Evolutionary conservation across 805 yeast genomes (phyloP), one percentile per base, ranked within the genome.

Genomic region (Candida morakotiae): DNA sequence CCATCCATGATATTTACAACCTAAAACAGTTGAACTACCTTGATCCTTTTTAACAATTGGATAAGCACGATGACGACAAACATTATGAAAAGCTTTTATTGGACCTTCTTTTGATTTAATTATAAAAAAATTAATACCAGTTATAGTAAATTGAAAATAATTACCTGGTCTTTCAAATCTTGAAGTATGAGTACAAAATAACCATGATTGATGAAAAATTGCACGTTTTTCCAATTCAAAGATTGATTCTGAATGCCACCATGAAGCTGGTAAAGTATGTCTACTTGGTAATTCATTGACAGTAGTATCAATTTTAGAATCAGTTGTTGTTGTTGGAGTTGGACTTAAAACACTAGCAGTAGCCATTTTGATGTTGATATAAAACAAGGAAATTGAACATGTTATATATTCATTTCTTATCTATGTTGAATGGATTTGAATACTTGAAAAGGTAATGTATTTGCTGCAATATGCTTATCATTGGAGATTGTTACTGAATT

Each of bases 1-100:
- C 83, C 83, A 77, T 17, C 83, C 83, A 47, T 77, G 83, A 53
- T 77, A 77, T 47, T 74, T 70, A 56, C 83, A 77, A 28, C 81
- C 81, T 23, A 77, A 57, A 28, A 77, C 67, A 13, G 64, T 66
- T 2, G 81, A 69, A n/a, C 79, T 73, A 19, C 83, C 83, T 45
- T 71, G 60, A 24, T 75, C 75, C 50, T 77, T 77, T 53, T 73
- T 67, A 19, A 77, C 73, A 28, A 77, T 79, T 1, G 83, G 83
- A 47, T 69, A 77, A 5, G 82, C 83, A 52, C 83, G 64, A 58
- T 77, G 83, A 48, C 83, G 78, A 49, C 83, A 77, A 25, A 77
- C 75, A 48, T 77, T 77, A 54, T 77, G 83, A 62, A 77, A 77
- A 11, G 81, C 82, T 52, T 73, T 74, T 50, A 76, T 60, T 22